Percentiles rank a stretch among this genome's conserved stretches.
These are phyloP conservation scores for Patellaria atrata DNA, from an alignment of 495 filamentous ascomycete species.

Conservation along the genomic window DNA sequence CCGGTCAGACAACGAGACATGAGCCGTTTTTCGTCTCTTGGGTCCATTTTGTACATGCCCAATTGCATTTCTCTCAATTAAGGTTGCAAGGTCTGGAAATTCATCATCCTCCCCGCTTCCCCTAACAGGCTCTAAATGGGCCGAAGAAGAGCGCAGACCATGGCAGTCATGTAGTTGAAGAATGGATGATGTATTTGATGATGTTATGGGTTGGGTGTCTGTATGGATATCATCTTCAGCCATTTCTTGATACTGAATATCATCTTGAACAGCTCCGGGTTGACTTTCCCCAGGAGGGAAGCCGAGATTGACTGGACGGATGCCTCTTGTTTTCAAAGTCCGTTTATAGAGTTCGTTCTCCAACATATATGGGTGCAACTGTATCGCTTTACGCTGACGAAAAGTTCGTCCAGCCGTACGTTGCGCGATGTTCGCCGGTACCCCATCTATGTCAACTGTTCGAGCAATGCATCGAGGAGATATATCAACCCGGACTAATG, in stretches of 20 bases:
- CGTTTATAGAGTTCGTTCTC: conserved; percentile 23
- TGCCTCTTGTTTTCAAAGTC: conserved; percentile 20
- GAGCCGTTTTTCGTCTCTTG: conserved; percentile 15
- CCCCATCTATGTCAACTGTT: too few relatives aligned
- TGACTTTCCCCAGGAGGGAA: neutral
- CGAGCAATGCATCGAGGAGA: too few relatives aligned
- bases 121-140: too few relatives aligned
- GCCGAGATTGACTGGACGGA: conserved; percentile 21
- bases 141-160: neutral
- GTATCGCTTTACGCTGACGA: conserved; percentile 22
- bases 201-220: too few relatives aligned
- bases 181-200: too few relatives aligned
- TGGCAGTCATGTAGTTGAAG: too few relatives aligned
- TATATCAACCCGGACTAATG: too few relatives aligned
- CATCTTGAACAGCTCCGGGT: too few relatives aligned
- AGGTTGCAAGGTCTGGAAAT: conserved; percentile 14
- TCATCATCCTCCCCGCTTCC: conserved; percentile 16
- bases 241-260: too few relatives aligned
- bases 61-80: conserved; percentile 3
- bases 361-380: conserved; percentile 27
- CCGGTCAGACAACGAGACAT: too few relatives aligned
- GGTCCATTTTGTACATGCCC: conserved; percentile 1
- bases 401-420: conserved; percentile 11
- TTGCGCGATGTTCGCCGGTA: too few relatives aligned
- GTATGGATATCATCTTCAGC: too few relatives aligned